phyloP scores from a whole-genome alignment of 495 filamentous ascomycete species.

The Neurospora sp. region DNA sequence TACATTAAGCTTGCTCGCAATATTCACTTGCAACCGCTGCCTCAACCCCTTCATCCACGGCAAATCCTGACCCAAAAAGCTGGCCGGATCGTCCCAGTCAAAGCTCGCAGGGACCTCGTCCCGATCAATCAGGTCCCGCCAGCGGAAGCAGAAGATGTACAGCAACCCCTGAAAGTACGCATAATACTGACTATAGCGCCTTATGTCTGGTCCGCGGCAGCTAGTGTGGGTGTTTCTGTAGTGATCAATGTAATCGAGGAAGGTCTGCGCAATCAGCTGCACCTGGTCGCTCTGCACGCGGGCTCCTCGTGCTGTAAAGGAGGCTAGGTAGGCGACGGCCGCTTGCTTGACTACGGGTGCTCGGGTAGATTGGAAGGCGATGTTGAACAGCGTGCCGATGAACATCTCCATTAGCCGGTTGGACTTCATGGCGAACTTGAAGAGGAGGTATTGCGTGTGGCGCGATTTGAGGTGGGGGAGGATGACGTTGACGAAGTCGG shows the following conservation, averaged over 20 bases:
- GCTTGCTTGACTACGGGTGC: constrained; percentile 65
- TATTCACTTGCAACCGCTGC: constrained; percentile 58
- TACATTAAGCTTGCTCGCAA: constrained; percentile 74
- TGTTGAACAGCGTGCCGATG: constrained; percentile 61
- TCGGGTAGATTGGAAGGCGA: constrained; percentile 43
- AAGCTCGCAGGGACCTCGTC: constrained; percentile 28
- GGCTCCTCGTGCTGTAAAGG: constrained; percentile 81
- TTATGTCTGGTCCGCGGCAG: constrained; percentile 76
- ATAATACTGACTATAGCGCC: constrained; percentile 77
- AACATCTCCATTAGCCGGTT: constrained; percentile 69
- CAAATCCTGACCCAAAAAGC: constrained; percentile 50
- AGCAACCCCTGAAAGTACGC: constrained; percentile 64
- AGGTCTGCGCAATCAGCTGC: constrained; percentile 62
- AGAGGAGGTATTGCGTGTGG: constrained; percentile 44
- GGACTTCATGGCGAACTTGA: constrained; percentile 79
- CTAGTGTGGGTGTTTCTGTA: constrained; percentile 47
- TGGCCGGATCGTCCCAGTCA: constrained; percentile 45
- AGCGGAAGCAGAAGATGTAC: constrained; percentile 98
- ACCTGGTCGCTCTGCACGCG: constrained; percentile 67
- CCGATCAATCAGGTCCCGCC: constrained; percentile 71
- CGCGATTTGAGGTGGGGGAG: constrained; percentile 46
- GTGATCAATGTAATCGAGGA: constrained; percentile 61
- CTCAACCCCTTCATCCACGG: constrained; percentile 64
- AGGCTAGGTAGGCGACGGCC: constrained; percentile 74
- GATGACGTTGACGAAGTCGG: constrained; percentile 75